Evolutionary conservation across 2,329 filamentous ascomycete genomes (phyloP).

Genomic region (Fusarium verticillioides): DNA sequence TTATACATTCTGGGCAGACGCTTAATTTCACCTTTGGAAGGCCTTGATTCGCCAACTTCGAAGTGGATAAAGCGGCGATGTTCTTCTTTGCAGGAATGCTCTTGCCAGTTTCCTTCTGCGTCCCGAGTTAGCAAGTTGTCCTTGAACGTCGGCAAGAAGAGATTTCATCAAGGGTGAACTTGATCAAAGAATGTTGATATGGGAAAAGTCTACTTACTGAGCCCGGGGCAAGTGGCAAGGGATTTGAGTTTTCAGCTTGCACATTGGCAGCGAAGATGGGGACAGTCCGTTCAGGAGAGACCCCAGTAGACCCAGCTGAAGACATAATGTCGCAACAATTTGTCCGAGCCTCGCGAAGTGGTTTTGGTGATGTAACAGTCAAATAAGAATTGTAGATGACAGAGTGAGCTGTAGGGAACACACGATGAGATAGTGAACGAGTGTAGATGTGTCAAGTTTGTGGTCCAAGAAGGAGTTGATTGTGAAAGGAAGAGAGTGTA

Average conservation of each 20-base stretch:
- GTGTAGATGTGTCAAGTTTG: slow-evolving; percentile 38
- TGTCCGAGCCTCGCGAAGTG: slow-evolving; percentile 6
- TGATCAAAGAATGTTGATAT: background rate
- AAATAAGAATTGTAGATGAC: slow-evolving; percentile 43
- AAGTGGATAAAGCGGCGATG: slow-evolving; percentile 61
- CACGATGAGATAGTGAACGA: slow-evolving; percentile 46
- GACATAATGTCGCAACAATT: slow-evolving; percentile 45
- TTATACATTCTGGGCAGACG: background rate
- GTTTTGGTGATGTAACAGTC: slow-evolving; percentile 14
- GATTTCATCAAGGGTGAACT: background rate
- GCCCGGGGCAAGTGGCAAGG: slow-evolving; percentile 19
- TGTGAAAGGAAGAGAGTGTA: slow-evolving; percentile 15
- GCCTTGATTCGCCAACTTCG: slow-evolving; percentile 66
- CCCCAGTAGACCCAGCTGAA: slow-evolving; percentile 41
- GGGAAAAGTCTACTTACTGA: slow-evolving; percentile 33
- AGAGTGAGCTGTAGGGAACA: slow-evolving; percentile 42
- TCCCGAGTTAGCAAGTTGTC: background rate
- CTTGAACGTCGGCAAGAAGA: background rate
- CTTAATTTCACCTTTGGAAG: slow-evolving; percentile 60
- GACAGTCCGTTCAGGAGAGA: slow-evolving; percentile 44
- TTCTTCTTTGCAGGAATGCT: slow-evolving; percentile 53
- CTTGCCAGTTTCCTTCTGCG: slow-evolving; percentile 37
- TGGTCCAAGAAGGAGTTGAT: slow-evolving; percentile 33
- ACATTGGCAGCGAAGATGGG: slow-evolving; percentile 20
- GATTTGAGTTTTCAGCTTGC: slow-evolving; percentile 39